phyloP scores from a whole-genome alignment of 1,139 yeast genomes.

The Debaryomyces psychrophilus region DNA sequence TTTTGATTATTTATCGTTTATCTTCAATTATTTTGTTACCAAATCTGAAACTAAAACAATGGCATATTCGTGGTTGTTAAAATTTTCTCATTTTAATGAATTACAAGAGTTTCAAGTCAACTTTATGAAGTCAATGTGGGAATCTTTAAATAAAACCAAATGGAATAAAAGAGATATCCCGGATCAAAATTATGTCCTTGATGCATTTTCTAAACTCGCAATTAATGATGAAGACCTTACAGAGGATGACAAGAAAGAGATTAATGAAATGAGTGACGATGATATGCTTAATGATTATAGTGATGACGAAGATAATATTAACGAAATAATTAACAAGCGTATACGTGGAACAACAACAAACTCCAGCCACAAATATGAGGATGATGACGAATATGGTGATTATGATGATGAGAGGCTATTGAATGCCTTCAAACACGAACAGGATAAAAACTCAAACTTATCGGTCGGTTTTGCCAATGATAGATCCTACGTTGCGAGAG shows the following conservation, averaged over 20 bases:
- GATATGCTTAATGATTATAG: constrained; percentile 13
- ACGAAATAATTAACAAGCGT: constrained; percentile 1
- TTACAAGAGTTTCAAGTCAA: constrained; percentile 55
- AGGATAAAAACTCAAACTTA: constrained; percentile 59
- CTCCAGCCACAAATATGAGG: constrained; percentile 16
- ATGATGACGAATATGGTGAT: constrained; percentile 24
- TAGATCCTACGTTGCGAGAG: constrained; percentile 78
- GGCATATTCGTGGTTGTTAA: constrained; percentile 65
- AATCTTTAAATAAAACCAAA: constrained; percentile 51
- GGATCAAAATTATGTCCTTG: constrained; percentile 30
- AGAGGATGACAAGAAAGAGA: constrained; percentile 14
- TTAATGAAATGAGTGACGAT: constrained; percentile 17
- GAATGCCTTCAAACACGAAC: constrained; percentile 19
- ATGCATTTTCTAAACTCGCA: constrained; percentile 30
- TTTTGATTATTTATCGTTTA: constrained; percentile 57
- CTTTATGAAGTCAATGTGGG: constrained; percentile 63
- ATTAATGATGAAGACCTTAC: constrained; percentile 32
- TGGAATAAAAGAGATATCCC: constrained; percentile 38
- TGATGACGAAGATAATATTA: constrained; percentile 17
- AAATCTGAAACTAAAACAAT: constrained; percentile 20
- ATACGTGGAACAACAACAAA: background rate
- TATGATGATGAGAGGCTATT: constrained; percentile 19
- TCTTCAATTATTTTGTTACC: constrained; percentile 59
- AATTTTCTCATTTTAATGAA: constrained; percentile 45
- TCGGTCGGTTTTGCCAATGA: constrained; percentile 72